Evolutionary conservation across 176 grass and related monocot species (phyloP).

Genomic region (Triticum aestivum): DNA sequence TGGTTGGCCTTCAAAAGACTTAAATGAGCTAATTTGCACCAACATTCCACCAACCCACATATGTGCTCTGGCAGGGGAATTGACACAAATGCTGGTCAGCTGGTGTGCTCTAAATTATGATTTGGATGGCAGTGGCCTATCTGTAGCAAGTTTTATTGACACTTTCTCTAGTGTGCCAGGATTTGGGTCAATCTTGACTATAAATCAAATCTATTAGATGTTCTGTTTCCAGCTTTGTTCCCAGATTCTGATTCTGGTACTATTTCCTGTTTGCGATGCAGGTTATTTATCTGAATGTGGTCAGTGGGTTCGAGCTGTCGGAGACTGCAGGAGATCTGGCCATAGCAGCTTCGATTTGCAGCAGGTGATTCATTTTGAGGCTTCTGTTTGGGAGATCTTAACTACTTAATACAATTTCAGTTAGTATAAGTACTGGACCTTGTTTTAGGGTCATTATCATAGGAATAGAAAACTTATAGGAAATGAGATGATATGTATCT

Average conservation of each 20-base stretch:
- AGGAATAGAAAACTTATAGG: too few species aligned
- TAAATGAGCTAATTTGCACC: background rate
- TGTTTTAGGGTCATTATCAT: background rate
- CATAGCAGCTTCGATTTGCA: conserved; percentile 88
- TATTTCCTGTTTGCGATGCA: conserved; percentile 39
- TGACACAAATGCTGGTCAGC: conserved; percentile 1
- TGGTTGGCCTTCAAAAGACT: background rate
- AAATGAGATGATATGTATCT: too few species aligned
- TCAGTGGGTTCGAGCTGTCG: conserved; percentile 76
- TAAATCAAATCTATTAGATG: background rate
- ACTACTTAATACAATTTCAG: background rate
- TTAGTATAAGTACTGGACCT: background rate
- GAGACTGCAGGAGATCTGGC: conserved; percentile 97
- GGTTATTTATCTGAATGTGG: conserved; percentile 88
- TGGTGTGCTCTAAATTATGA: background rate
- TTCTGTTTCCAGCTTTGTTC: conserved; percentile 1
- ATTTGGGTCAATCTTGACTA: background rate
- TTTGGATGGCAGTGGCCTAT: background rate
- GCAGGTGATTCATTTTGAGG: conserved; percentile 59
- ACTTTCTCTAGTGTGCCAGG: background rate
- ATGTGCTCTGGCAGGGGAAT: background rate
- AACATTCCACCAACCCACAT: background rate
- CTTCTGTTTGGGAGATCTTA: conserved; percentile 5
- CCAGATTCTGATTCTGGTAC: conserved; percentile 13
- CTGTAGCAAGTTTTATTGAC: background rate